These are phyloP conservation scores for Aspergillus carbonarius DNA, from an alignment of 2,329 filamentous ascomycete genomes.

Conservation along the genomic window DNA sequence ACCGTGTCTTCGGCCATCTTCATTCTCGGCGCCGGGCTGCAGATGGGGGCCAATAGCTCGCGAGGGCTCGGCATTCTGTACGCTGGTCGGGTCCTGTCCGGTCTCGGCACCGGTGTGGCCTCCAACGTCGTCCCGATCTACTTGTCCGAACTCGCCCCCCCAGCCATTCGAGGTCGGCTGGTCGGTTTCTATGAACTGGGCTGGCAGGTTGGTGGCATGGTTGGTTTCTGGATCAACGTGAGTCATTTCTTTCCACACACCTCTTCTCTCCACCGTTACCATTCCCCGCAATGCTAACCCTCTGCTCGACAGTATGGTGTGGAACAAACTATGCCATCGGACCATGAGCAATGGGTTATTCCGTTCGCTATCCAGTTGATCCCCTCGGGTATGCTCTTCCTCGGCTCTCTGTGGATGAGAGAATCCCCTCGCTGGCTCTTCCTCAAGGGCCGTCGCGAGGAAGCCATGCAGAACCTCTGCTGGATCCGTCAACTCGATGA, in stretches of 20 bases:
- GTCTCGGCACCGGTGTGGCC: constrained; percentile 54
- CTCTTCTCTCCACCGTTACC: neutral
- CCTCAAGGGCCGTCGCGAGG: constrained; percentile 64
- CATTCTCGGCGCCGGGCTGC: constrained; percentile 65
- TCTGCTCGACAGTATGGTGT: constrained; percentile 51
- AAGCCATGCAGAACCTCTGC: constrained; percentile 57
- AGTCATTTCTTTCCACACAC: constrained; percentile 10
- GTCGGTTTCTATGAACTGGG: constrained; percentile 56
- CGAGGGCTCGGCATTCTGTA: constrained; percentile 60
- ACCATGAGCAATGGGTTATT: constrained; percentile 35
- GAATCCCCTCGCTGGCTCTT: constrained; percentile 68
- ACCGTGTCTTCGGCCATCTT: constrained; percentile 63
- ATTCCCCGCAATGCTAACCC: constrained; percentile 11
- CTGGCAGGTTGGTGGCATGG: constrained; percentile 49
- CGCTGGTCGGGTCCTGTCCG: constrained; percentile 53
- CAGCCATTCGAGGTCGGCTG: constrained; percentile 54
- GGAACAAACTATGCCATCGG: constrained; percentile 25
- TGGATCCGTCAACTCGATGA: constrained; percentile 43
- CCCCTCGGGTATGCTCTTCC: constrained; percentile 40
- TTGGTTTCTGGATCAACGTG: constrained; percentile 48
- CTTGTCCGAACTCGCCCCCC: constrained; percentile 56
- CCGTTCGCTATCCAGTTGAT: constrained; percentile 36
- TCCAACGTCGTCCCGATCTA: constrained; percentile 59
- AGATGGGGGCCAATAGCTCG: constrained; percentile 60
- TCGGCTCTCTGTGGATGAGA: constrained; percentile 60